Percentiles rank a stretch among this genome's conserved stretches.
Evolutionary conservation across 768 basidiomycete genomes (phyloP).

Genomic region (Tricholoma sp.): DNA sequence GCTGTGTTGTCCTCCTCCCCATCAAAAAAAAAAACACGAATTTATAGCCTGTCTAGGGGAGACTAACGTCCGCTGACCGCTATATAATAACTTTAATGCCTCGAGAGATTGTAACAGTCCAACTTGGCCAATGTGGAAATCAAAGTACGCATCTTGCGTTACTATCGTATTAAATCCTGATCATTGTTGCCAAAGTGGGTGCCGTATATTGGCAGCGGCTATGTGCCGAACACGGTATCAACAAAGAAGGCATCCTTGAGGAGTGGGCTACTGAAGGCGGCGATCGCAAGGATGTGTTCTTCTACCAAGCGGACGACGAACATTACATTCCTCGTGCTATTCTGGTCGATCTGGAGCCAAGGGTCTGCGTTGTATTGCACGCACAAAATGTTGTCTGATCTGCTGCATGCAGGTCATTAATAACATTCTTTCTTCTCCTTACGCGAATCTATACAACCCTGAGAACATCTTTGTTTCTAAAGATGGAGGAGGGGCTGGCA

Average conservation of each 20-base stretch:
- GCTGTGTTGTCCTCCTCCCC: too few relatives aligned
- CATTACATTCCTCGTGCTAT: constrained; percentile 98
- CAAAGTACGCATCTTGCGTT: constrained; percentile 55
- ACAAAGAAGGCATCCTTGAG: constrained; percentile 90
- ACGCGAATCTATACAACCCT: constrained; percentile 91
- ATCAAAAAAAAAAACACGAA: too few relatives aligned
- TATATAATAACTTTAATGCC: constrained; percentile 47
- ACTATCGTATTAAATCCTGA: not conserved
- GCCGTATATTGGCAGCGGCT: constrained; percentile 98
- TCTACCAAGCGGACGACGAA: constrained; percentile 99
- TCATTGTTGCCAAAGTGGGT: constrained; percentile 61
- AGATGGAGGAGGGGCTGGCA: constrained; percentile 98
- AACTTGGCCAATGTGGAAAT: constrained; percentile 91
- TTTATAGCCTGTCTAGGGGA: too few relatives aligned
- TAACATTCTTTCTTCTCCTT: constrained; percentile 84
- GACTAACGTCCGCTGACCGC: too few relatives aligned
- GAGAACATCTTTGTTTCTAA: constrained; percentile 96
- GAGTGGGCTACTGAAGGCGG: constrained; percentile 96
- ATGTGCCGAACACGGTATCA: constrained; percentile 98
- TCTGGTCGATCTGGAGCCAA: constrained; percentile 91
- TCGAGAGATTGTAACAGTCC: constrained; percentile 78
- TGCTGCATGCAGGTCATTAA: constrained; percentile 78
- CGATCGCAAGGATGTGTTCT: constrained; percentile 98
- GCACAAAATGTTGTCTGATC: constrained; percentile 6
- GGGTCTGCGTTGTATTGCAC: constrained; percentile 43